phyloP scores from a whole-genome alignment of 352 stramenopile genomes.

The Sclerospora graminicola region DNA sequence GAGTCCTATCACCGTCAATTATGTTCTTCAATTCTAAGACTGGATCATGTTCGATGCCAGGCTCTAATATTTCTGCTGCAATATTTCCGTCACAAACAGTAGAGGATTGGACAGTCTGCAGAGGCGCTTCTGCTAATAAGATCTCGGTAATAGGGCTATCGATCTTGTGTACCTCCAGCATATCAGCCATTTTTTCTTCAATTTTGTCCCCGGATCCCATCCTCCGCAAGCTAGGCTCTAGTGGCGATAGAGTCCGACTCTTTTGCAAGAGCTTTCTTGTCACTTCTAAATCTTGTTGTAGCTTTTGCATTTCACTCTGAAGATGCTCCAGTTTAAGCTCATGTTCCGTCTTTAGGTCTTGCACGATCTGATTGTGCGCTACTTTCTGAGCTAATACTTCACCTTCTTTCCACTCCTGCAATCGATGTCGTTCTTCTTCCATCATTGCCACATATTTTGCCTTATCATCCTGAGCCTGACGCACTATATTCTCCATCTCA shows the following conservation, averaged over 20 bases:
- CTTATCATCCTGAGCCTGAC: constrained; percentile 46
- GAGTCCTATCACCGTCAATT: too few species aligned
- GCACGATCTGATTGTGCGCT: constrained; percentile 36
- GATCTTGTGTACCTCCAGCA: not conserved
- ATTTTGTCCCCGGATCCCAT: constrained; percentile 17
- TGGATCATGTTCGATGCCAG: too few species aligned
- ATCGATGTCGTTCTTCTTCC: constrained; percentile 40
- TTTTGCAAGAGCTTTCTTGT: constrained; percentile 55
- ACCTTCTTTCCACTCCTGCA: constrained; percentile 57
- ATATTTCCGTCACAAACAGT: too few species aligned
- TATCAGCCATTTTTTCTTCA: constrained; percentile 8
- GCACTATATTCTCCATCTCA: constrained; percentile 36
- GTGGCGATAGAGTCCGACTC: constrained; percentile 20
- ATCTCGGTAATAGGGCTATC: too few species aligned
- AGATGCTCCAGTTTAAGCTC: constrained; percentile 56
- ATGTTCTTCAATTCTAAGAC: too few species aligned
- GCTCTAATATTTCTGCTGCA: too few species aligned
- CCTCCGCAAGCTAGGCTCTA: too few species aligned
- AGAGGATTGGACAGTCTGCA: too few species aligned
- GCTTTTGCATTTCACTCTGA: constrained; percentile 64
- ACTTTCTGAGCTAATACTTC: constrained; percentile 27
- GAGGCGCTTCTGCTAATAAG: too few species aligned
- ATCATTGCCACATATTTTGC: constrained; percentile 41
- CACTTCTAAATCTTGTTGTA: constrained; percentile 72
- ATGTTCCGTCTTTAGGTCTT: constrained; percentile 46